Percentiles rank a stretch among this genome's conserved stretches.
These are phyloP conservation scores for Lactarius trivialis DNA, from an alignment of 768 basidiomycete genomes.

Conservation along the genomic window DNA sequence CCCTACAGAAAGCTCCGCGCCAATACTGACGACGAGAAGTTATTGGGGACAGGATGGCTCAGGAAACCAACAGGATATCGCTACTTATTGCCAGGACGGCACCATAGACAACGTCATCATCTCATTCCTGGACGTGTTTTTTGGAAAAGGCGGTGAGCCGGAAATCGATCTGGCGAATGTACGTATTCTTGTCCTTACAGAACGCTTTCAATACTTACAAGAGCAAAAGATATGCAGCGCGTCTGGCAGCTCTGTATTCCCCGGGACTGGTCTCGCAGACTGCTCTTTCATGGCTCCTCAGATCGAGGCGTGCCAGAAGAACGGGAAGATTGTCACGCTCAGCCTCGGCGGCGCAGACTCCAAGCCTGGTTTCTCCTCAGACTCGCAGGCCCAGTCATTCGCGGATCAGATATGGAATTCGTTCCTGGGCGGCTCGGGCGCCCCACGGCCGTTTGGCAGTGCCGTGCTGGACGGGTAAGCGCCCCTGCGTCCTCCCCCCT, in stretches of 20 bases:
- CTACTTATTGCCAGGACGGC: slow-evolving; percentile 2
- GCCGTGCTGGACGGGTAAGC: slow-evolving; percentile 44
- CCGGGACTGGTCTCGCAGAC: slow-evolving; percentile 37
- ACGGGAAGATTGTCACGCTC: slow-evolving; percentile 44
- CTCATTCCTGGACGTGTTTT: slow-evolving; percentile 7
- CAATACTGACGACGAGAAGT: slow-evolving; percentile 44
- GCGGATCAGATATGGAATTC: slow-evolving; percentile 39
- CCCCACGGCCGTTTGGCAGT: slow-evolving; percentile 39
- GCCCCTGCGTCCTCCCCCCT: neutral
- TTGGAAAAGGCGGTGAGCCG: slow-evolving; percentile 37
- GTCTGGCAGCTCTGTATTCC: slow-evolving; percentile 35
- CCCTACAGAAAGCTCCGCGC: neutral
- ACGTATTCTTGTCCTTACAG: slow-evolving; percentile 17
- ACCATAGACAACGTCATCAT: slow-evolving; percentile 11
- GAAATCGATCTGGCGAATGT: slow-evolving; percentile 67
- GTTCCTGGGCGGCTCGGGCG: slow-evolving; percentile 43
- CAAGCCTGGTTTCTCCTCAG: slow-evolving; percentile 34
- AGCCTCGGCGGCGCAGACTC: slow-evolving; percentile 44
- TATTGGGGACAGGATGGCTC: slow-evolving; percentile 14
- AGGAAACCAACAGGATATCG: neutral
- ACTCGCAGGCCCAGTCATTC: slow-evolving; percentile 34
- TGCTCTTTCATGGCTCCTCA: slow-evolving; percentile 39
- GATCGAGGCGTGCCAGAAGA: slow-evolving; percentile 41
- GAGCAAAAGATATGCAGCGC: slow-evolving; percentile 36
- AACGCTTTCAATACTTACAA: neutral